Evolutionary conservation across 2,329 filamentous ascomycete species (phyloP).

Genomic region (Septoria linicola): DNA sequence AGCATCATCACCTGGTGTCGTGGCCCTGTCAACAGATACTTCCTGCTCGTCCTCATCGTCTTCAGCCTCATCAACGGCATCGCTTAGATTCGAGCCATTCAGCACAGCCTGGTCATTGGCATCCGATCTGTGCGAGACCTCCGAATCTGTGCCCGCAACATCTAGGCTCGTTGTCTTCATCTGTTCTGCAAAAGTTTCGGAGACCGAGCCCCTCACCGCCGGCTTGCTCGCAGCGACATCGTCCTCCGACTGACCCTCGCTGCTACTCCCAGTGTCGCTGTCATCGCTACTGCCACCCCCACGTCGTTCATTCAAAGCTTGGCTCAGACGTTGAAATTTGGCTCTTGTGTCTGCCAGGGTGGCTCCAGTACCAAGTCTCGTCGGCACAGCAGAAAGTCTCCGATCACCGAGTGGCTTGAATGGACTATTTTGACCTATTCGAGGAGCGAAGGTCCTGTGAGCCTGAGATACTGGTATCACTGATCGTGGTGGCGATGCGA

Average conservation of each 20-base stretch:
- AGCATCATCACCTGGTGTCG: too few relatives aligned
- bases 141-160: not conserved
- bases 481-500: too few relatives aligned
- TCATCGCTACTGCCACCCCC: constrained; percentile 9
- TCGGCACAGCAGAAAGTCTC: too few relatives aligned
- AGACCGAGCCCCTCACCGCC: constrained; percentile 12
- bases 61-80: too few relatives aligned
- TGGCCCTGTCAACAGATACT: too few relatives aligned
- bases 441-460: too few relatives aligned
- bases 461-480: too few relatives aligned
- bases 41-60: too few relatives aligned
- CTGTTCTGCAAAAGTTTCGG: constrained; percentile 16
- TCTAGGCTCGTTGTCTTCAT: not conserved
- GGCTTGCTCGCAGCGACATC: not conserved
- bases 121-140: not conserved
- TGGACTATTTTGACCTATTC: too few relatives aligned
- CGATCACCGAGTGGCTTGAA: too few relatives aligned
- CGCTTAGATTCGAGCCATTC: too few relatives aligned
- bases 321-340: constrained; percentile 5
- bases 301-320: not conserved
- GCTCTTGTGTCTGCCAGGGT: constrained; percentile 7
- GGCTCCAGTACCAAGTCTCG: too few relatives aligned
- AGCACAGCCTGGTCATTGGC: not conserved
- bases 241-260: constrained; percentile 9
- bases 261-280: constrained; percentile 5